phyloP scores from a whole-genome alignment of 805 yeast genomes.

The Tetrapisispora pingtungensis region DNA sequence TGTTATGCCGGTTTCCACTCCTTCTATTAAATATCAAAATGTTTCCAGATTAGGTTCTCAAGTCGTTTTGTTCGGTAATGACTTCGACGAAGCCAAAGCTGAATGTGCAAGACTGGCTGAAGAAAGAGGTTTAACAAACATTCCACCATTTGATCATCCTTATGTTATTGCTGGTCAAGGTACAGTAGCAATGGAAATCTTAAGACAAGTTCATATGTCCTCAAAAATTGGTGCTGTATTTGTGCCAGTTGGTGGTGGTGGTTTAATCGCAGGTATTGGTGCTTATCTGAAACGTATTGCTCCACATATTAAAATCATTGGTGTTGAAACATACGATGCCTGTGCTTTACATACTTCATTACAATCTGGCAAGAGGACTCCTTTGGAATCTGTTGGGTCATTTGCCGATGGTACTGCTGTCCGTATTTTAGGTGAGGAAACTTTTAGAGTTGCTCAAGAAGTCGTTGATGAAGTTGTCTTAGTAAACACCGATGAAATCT shows the following conservation, averaged over 20 bases:
- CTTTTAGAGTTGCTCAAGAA: conserved; percentile 68
- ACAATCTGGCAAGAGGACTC: conserved; percentile 41
- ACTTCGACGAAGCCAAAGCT: conserved; percentile 87
- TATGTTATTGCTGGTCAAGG: conserved; percentile 98
- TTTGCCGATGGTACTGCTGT: conserved; percentile 99
- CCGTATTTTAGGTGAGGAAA: conserved; percentile 77
- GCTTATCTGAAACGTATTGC: conserved; percentile 88
- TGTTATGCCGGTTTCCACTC: conserved; percentile 97
- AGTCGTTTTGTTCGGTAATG: conserved; percentile 88
- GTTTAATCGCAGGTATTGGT: conserved; percentile 83
- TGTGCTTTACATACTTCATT: conserved; percentile 79
- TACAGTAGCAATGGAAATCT: conserved; percentile 85
- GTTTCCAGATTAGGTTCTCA: conserved; percentile 89
- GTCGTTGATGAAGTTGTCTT: conserved; percentile 81
- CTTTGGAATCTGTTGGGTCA: conserved; percentile 70
- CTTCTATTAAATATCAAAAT: conserved; percentile 85
- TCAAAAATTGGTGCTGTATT: conserved; percentile 77
- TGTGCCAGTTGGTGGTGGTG: conserved; percentile 96
- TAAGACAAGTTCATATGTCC: conserved; percentile 64
- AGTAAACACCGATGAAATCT: conserved; percentile 86
- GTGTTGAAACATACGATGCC: conserved; percentile 94
- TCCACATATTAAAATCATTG: conserved; percentile 93
- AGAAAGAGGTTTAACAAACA: conserved; percentile 68
- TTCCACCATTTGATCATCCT: conserved; percentile 99
- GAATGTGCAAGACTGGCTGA: conserved; percentile 70